Conservation (phyloP, 2,329 filamentous ascomycete species). For the Trichoderma sp. region DNA sequence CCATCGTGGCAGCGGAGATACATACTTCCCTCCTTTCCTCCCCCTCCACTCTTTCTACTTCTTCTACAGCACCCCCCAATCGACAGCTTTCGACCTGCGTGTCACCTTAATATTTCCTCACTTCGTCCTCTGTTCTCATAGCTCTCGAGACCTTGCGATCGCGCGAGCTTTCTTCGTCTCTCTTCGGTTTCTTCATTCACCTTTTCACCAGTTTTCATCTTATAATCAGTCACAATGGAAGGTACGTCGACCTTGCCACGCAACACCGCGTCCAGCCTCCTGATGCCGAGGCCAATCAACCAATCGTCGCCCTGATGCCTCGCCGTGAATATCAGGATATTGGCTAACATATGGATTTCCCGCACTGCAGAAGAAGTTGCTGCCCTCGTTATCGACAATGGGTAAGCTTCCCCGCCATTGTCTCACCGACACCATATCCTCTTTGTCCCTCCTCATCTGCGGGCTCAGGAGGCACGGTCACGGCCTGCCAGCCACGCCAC, state of each 20-base stretch:
- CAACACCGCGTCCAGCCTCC: constrained; percentile 8
- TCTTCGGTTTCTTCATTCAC: constrained; percentile 2
- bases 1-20: constrained; percentile 27
- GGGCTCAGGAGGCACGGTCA: constrained; percentile 1
- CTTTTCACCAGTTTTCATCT: constrained; percentile 37
- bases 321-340: constrained; percentile 27
- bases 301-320: constrained; percentile 1
- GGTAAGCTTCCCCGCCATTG: constrained; percentile 69
- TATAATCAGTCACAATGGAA: constrained; percentile 58
- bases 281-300: constrained; percentile 17
- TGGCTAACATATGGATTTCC: constrained; percentile 45
- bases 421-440: constrained; percentile 40
- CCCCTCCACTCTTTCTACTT: constrained; percentile 39
- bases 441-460: constrained; percentile 3
- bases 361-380: constrained; percentile 90
- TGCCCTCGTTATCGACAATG: constrained; percentile 99
- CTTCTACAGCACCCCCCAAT: constrained; percentile 34
- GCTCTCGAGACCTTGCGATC: constrained; percentile 25
- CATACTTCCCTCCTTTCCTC: constrained; percentile 35
- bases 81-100: constrained; percentile 27
- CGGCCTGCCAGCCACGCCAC: constrained; percentile 11
- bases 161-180: constrained; percentile 24
- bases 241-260: constrained; percentile 43
- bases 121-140: constrained; percentile 26
- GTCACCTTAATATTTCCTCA: constrained; percentile 27